Evolutionary conservation across 495 filamentous ascomycete species (phyloP), one percentile per base, ranked within the genome.

Genomic region (Aspergillus homomorphus): DNA sequence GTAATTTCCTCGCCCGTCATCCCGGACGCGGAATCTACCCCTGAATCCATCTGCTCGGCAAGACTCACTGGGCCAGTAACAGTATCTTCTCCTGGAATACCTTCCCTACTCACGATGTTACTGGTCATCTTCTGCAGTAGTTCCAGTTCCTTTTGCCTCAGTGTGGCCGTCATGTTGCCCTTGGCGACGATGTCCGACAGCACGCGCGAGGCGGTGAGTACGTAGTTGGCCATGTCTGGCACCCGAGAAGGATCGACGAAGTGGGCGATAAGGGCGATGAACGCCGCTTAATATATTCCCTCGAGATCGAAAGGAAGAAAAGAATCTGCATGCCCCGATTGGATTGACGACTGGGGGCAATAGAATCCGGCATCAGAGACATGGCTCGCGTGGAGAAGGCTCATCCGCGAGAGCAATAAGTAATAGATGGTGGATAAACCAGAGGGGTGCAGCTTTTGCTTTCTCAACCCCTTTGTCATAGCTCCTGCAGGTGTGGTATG

Each of bases 211-310:
- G 33, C 38, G n/a, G 20, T 46, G 9, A 16, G 45, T 9, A 38
- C 41, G 33, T 59, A 59, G 49, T 21, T 51, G n/a, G 42, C 24
- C 51, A 59, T 33, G 33, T 59, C 57, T 5, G 51, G 49, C 5
- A 54, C 38, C 48, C 53, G 43, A 26, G 41, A 46, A 24, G 51
- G 30, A 26, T 59, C 57, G 4, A 59, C 54, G 20, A 59, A 59
- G 19, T 23, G 22, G 16, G 57, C 57, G 10, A 59, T 28, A 12
- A 54, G n/a, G 24, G 54, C 19, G n/a, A 59, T 46, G 23, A 59
- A 59, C 18, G 49, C 51, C 6, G 50, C 28, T 2, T 3, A 28
- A 9, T 4, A 28, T 3, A 28, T 28, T 9, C 26, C 26, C 9
- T 28, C 26, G 4, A 28, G 26, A 9, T 28, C 26, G 26, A 28